Conservation (phyloP, 352 stramenopile genomes). For the Phytophthora europaea region DNA sequence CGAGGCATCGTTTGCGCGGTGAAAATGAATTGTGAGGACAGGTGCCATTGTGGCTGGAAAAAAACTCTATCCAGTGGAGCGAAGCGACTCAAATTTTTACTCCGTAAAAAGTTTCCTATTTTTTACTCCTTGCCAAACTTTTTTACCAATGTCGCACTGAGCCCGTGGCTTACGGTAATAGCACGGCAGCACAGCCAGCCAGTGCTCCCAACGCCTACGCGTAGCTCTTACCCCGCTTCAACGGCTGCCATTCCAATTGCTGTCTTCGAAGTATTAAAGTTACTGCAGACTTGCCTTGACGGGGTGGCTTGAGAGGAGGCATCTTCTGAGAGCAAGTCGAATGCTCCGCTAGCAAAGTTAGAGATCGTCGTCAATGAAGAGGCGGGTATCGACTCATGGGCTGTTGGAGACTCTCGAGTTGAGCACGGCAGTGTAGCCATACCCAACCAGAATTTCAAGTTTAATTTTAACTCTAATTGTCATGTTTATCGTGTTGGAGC, state of each 20-base stretch:
- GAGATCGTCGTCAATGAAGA: background rate
- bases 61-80: background rate
- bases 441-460: background rate
- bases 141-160: too few species aligned
- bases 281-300: background rate
- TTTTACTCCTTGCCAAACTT: too few species aligned
- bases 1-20: background rate
- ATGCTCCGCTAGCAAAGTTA: too few species aligned
- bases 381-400: background rate
- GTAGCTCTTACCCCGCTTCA: too few species aligned
- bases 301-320: too few species aligned
- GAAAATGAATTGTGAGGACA: too few species aligned
- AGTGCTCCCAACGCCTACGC: too few species aligned
- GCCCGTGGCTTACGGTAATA: too few species aligned
- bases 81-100: background rate
- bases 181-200: too few species aligned
- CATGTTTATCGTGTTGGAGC: background rate
- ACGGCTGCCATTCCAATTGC: background rate
- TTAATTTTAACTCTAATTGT: background rate
- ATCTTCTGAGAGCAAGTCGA: too few species aligned
- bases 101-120: too few species aligned
- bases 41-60: too few species aligned
- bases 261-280: background rate
- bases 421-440: background rate
- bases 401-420: background rate